Evolutionary conservation across 2,329 filamentous ascomycete genomes (phyloP), one percentile per base, ranked within the genome.

Genomic region (Colletotrichum orbiculare): DNA sequence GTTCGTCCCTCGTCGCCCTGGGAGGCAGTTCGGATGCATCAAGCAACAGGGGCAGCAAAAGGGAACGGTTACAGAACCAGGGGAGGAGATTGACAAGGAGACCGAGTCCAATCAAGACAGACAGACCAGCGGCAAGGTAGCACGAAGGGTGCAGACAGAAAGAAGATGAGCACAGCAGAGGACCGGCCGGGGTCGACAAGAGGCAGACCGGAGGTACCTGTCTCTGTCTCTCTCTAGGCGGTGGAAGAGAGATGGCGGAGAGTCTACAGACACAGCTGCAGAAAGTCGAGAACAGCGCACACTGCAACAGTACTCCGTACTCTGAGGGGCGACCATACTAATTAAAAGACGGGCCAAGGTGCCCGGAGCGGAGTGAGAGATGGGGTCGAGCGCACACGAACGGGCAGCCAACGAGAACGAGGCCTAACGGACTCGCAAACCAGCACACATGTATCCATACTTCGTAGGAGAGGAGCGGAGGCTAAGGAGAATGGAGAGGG

Each of bases 1-100:
- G 63, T 66, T 64, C 63, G 47, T 66, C 63, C 47, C 53, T 57
- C 52, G 52, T 53, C 52, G 38, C 37, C 45, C 42, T 66, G 43
- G 49, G 50, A 60, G 49, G 50, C 50, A 62, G 62, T 66, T 66
- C 60, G 64, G 64, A 63, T 66, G 64, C 64, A 66, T 56, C 59
- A 58, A 54, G 53, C 54, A 54, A 39, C 60, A 64, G 60, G 63
- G 63, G 47, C 25, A 63, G 46, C 37, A 54, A 42, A 64, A 57
- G 47, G 33, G 59, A 64, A 59, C 59, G 42, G 64, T 66, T 66
- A 59, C 53, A 64, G 43, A 54, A 58, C 54, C 53, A 48, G 60
- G 64, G 59, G 42, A 52, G 43, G 62, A 52, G 35, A 61, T 65
- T 61, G 62, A 65, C 57, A 46, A 64, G 62, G 50, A 61, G 45